Evolutionary conservation across 2,329 filamentous ascomycete species (phyloP).

Genomic region (Stachybotrys chartarum): DNA sequence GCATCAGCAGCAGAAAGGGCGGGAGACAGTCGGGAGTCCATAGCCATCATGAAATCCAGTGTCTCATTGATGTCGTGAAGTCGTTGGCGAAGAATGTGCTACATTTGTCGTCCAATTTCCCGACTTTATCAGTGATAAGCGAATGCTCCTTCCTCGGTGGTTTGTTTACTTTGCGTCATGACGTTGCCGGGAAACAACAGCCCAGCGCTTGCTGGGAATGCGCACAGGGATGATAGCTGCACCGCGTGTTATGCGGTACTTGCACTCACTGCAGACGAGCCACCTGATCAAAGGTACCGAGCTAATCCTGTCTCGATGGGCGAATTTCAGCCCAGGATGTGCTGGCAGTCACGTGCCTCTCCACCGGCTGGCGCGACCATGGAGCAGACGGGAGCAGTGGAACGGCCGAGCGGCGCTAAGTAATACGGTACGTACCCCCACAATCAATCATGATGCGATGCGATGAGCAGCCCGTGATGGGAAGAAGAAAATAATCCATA

Average conservation of each 20-base stretch:
- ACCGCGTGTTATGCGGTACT: not conserved
- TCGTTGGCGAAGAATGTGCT: conserved; percentile 31
- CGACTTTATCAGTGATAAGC: not conserved
- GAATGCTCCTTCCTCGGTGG: conserved; percentile 1
- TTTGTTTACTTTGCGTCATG: conserved; percentile 27
- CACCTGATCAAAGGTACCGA: too few relatives aligned
- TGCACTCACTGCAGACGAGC: not conserved
- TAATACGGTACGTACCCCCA: not conserved
- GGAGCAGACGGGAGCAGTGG: too few relatives aligned
- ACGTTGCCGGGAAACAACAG: conserved; percentile 25
- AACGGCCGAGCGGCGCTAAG: too few relatives aligned
- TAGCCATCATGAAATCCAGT: conserved; percentile 29
- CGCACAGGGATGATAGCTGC: not conserved
- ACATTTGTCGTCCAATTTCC: conserved; percentile 19
- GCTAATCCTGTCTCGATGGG: too few relatives aligned
- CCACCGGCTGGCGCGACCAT: too few relatives aligned
- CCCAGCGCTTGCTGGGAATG: not conserved
- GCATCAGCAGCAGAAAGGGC: conserved; percentile 21
- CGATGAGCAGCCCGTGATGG: not conserved
- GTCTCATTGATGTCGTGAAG: conserved; percentile 31
- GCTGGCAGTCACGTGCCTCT: not conserved
- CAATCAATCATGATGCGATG: not conserved
- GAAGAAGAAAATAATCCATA: not conserved
- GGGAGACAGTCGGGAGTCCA: conserved; percentile 29
- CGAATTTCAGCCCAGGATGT: not conserved